These are phyloP conservation scores for Termitomyces sp. DNA, from an alignment of 768 basidiomycete species.

Conservation along the genomic window DNA sequence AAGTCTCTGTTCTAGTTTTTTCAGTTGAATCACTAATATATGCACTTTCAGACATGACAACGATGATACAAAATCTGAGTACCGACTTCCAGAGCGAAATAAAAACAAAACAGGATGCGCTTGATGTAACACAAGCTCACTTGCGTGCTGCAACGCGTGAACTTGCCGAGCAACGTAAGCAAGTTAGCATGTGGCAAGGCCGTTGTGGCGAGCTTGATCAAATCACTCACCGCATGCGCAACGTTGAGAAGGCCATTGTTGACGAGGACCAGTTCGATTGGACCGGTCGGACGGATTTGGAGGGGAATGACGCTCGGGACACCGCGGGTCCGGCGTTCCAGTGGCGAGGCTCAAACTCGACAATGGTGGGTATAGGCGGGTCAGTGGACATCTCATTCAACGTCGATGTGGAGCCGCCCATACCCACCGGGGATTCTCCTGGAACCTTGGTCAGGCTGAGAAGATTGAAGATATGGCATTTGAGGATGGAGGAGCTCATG, in stretches of 20 bases:
- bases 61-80: slow-evolving; percentile 78
- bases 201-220: slow-evolving; percentile 80
- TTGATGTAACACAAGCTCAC: slow-evolving; percentile 86
- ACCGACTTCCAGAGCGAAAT: slow-evolving; percentile 82
- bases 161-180: slow-evolving; percentile 86
- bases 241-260: slow-evolving; percentile 74
- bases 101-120: slow-evolving; percentile 78
- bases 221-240: slow-evolving; percentile 74
- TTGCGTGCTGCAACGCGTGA: slow-evolving; percentile 88
- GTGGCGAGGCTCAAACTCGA: slow-evolving; percentile 65
- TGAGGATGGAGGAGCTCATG: slow-evolving; percentile 73
- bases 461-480: slow-evolving; percentile 82
- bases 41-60: slow-evolving; percentile 64
- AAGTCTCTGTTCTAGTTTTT: slow-evolving; percentile 6
- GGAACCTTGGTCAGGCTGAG: slow-evolving; percentile 68
- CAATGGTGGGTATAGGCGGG: slow-evolving; percentile 62
- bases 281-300: slow-evolving; percentile 69
- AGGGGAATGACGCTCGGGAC: slow-evolving; percentile 36
- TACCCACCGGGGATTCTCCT: slow-evolving; percentile 58
- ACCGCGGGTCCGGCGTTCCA: slow-evolving; percentile 66
- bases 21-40: background rate
- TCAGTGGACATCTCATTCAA: slow-evolving; percentile 63
- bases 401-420: slow-evolving; percentile 70
- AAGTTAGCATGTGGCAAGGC: slow-evolving; percentile 73
- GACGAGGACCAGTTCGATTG: slow-evolving; percentile 87